Percentiles rank a stretch among this genome's conserved stretches.
Conservation (phyloP, 768 basidiomycete species). For the Podaxis pistillaris region DNA sequence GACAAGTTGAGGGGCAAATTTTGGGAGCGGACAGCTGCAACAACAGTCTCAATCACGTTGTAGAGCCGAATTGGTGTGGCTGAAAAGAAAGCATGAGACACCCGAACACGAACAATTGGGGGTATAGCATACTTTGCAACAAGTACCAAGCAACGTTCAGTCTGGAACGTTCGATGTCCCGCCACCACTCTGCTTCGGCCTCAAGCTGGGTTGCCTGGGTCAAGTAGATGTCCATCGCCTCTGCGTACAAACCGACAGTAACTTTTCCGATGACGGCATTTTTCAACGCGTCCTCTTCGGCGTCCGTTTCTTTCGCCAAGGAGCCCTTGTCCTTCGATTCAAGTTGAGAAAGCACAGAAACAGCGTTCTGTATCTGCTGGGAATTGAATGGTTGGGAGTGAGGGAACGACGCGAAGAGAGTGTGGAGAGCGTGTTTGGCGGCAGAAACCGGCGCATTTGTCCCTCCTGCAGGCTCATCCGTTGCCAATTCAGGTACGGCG, state of each 20-base stretch:
- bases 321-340: conserved; percentile 17
- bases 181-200: conserved; percentile 85
- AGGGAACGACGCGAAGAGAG: conserved; percentile 37
- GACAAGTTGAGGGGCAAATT: conserved; percentile 47
- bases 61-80: conserved; percentile 45
- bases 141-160: conserved; percentile 61
- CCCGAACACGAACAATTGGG: neutral
- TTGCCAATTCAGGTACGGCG: neutral
- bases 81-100: conserved; percentile 22
- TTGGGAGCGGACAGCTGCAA: conserved; percentile 39
- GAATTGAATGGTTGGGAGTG: conserved; percentile 20
- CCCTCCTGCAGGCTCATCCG: neutral
- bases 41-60: conserved; percentile 35
- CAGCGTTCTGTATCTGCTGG: conserved; percentile 26
- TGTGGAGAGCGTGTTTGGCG: conserved; percentile 33
- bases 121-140: conserved; percentile 64
- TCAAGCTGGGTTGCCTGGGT: conserved; percentile 69
- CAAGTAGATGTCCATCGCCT: conserved; percentile 63
- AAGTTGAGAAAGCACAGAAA: conserved; percentile 27
- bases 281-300: conserved; percentile 38
- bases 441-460: neutral
- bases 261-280: conserved; percentile 47
- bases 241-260: conserved; percentile 58
- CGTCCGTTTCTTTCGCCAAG: conserved; percentile 17
- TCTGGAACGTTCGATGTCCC: conserved; percentile 60